These are phyloP conservation scores for Macrolepiota albuminosa DNA, from an alignment of 768 basidiomycete genomes.

Conservation along the genomic window DNA sequence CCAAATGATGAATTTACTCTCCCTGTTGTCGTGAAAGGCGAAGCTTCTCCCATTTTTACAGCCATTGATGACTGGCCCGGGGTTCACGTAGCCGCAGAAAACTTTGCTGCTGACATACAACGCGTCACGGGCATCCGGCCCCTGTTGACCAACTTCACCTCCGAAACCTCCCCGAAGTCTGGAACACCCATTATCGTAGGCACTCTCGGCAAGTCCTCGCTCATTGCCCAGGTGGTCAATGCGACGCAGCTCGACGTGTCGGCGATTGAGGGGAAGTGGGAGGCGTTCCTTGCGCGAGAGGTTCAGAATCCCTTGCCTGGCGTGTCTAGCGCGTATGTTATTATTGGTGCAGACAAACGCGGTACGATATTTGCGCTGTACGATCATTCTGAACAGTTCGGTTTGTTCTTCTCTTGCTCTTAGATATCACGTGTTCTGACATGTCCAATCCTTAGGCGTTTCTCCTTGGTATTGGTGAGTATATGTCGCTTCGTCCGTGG, in stretches of 20 bases:
- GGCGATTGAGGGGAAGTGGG: constrained; percentile 61
- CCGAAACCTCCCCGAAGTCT: constrained; percentile 24
- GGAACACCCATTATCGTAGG: constrained; percentile 56
- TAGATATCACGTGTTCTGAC: background rate
- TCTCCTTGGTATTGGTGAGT: constrained; percentile 66
- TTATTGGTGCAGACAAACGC: constrained; percentile 65
- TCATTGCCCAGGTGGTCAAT: constrained; percentile 50
- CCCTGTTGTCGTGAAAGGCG: constrained; percentile 38
- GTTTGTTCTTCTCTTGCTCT: constrained; percentile 22
- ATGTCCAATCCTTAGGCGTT: constrained; percentile 35
- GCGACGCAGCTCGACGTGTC: constrained; percentile 50
- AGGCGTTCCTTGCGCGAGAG: constrained; percentile 48
- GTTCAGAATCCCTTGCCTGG: constrained; percentile 55
- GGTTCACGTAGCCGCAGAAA: constrained; percentile 54
- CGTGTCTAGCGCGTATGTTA: constrained; percentile 56
- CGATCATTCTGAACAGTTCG: constrained; percentile 67
- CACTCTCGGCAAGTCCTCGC: constrained; percentile 52
- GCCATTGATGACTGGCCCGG: constrained; percentile 59
- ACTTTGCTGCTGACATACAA: constrained; percentile 59
- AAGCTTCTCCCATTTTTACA: constrained; percentile 44
- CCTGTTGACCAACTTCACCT: constrained; percentile 45
- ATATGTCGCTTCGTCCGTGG: background rate
- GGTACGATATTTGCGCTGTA: constrained; percentile 66
- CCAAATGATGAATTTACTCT: constrained; percentile 30
- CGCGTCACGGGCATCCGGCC: constrained; percentile 54